Evolutionary conservation across 371 early-diverging fungal genomes (phyloP).

Genomic region (Mucor lusitanicus): DNA sequence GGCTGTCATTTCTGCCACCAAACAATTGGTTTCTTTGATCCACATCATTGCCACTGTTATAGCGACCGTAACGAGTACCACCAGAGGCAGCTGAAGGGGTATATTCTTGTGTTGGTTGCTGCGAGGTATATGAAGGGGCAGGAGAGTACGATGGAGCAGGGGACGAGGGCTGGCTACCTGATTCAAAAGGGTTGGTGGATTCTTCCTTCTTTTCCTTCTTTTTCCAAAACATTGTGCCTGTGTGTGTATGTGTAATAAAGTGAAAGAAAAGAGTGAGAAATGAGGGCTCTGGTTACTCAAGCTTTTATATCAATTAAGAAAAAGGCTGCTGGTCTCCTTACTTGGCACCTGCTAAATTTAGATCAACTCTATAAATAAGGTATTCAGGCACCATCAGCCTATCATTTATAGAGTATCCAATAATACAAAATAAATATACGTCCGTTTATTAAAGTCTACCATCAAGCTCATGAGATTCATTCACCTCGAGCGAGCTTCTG

Average conservation of each 20-base stretch:
- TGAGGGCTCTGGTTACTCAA: background rate
- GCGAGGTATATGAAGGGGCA: conserved; percentile 20
- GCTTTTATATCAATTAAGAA: background rate
- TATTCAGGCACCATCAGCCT: background rate
- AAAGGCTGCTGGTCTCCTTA: background rate
- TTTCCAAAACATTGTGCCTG: conserved; percentile 34
- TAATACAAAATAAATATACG: background rate
- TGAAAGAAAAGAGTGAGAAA: background rate
- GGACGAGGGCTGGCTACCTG: conserved; percentile 18
- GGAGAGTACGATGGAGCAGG: conserved; percentile 28
- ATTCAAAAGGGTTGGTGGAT: conserved; percentile 28
- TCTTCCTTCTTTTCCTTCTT: conserved; percentile 30
- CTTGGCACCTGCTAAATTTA: background rate
- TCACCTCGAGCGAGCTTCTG: conserved; percentile 22
- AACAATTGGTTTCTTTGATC: conserved; percentile 22
- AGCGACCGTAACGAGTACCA: background rate
- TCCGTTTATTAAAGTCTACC: conserved; percentile 9
- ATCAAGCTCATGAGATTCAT: conserved; percentile 24
- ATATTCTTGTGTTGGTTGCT: conserved; percentile 5
- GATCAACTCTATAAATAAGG: background rate
- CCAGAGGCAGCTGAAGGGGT: background rate
- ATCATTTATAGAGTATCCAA: background rate
- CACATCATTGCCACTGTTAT: conserved; percentile 9
- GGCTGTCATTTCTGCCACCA: conserved; percentile 1
- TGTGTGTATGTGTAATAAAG: conserved; percentile 17